Percentiles rank a stretch among this genome's conserved stretches.
Evolutionary conservation across 2,329 filamentous ascomycete genomes (phyloP).

Genomic region (Botrytis elliptica): DNA sequence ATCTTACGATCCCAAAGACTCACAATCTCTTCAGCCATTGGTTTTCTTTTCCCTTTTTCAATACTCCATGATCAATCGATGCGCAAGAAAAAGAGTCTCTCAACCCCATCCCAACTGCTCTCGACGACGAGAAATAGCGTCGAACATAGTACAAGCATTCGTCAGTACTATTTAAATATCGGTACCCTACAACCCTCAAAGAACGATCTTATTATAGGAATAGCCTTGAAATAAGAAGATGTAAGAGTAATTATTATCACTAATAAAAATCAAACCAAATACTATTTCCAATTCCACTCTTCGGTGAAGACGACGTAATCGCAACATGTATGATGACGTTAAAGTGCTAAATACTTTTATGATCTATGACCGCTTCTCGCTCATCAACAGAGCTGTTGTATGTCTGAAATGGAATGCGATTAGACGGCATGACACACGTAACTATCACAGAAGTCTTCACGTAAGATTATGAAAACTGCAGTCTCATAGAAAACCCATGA

Average conservation of each 20-base stretch:
- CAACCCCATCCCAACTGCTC: rapidly evolving
- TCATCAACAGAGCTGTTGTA: not conserved
- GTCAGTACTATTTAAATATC: too few species aligned
- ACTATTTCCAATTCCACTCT: not conserved
- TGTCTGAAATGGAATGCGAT: not conserved
- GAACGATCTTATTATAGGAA: too few species aligned
- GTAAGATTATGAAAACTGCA: not conserved
- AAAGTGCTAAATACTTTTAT: not conserved
- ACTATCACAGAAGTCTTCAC: not conserved
- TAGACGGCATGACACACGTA: not conserved
- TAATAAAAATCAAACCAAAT: not conserved
- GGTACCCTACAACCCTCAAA: too few species aligned
- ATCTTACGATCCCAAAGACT: not conserved
- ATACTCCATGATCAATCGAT: not conserved
- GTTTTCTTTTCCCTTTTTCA: not conserved
- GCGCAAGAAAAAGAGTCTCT: not conserved
- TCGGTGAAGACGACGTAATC: not conserved
- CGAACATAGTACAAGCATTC: not conserved
- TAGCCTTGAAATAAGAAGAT: not conserved
- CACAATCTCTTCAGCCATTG: not conserved
- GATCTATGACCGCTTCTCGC: not conserved
- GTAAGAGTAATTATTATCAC: not conserved
- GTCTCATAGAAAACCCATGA: not conserved
- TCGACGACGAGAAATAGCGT: not conserved
- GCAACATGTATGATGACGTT: not conserved